These are phyloP conservation scores for Aspergillus conjunctus DNA, from an alignment of 495 filamentous ascomycete species.

Conservation along the genomic window DNA sequence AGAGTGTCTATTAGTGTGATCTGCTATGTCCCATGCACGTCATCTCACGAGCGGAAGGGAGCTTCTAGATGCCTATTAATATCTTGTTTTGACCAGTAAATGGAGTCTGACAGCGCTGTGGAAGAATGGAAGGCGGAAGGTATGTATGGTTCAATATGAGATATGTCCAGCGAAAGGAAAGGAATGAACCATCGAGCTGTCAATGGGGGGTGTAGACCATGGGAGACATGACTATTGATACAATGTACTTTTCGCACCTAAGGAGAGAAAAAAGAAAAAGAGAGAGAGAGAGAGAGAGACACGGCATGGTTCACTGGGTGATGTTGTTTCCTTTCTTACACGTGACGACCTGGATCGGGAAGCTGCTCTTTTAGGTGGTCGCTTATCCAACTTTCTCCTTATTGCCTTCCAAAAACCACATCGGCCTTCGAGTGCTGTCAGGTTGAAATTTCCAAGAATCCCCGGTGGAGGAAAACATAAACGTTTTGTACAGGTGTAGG, in stretches of 20 bases:
- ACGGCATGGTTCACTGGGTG: not conserved
- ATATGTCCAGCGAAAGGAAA: not conserved
- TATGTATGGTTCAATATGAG: not conserved
- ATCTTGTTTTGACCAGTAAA: not conserved
- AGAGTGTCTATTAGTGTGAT: not conserved
- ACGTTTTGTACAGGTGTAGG: not conserved
- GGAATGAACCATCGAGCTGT: constrained; percentile 11
- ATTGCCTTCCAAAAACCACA: not conserved
- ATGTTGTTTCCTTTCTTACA: not conserved
- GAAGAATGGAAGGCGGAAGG: not conserved
- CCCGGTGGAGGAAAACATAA: not conserved
- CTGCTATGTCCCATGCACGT: too few relatives aligned
- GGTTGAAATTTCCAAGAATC: not conserved
- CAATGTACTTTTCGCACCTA: not conserved
- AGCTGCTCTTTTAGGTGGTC: constrained; percentile 1
- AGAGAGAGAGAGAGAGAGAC: not conserved
- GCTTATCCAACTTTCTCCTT: not conserved
- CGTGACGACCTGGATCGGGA: constrained; percentile 17
- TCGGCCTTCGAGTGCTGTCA: not conserved
- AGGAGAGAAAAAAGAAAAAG: not conserved
- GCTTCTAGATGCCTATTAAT: not conserved
- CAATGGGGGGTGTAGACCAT: not conserved
- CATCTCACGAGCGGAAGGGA: not conserved
- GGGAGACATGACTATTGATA: constrained; percentile 5
- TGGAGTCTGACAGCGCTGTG: not conserved